These are phyloP conservation scores for Alisma plantagoaquatica DNA, from an alignment of 106 monocot species.

Conservation along the genomic window DNA sequence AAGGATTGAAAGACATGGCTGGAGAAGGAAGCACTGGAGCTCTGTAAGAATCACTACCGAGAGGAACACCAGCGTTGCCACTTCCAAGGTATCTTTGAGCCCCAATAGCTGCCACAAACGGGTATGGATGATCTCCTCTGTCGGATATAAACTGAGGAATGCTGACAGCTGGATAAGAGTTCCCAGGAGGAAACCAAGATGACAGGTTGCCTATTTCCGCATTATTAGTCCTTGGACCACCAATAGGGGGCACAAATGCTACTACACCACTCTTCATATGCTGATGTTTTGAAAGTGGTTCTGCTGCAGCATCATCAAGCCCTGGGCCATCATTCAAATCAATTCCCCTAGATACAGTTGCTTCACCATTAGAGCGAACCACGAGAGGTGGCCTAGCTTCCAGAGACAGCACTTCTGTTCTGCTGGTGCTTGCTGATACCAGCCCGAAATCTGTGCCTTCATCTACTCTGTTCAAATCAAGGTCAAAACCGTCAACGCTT, in stretches of 20 bases:
- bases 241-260: slow-evolving; percentile 39
- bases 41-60: slow-evolving; percentile 55
- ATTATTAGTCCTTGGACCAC: slow-evolving; percentile 46
- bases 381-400: slow-evolving; percentile 18
- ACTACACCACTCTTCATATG: slow-evolving; percentile 28
- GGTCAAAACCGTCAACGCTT: slow-evolving; percentile 50
- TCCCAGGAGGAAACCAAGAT: slow-evolving; percentile 60
- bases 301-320: slow-evolving; percentile 44
- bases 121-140: slow-evolving; percentile 67
- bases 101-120: slow-evolving; percentile 45
- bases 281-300: slow-evolving; percentile 26
- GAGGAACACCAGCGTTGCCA: slow-evolving; percentile 21
- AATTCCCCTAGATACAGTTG: slow-evolving; percentile 52
- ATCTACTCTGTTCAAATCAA: slow-evolving; percentile 77
- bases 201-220: slow-evolving; percentile 47
- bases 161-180: slow-evolving; percentile 54
- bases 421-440: slow-evolving; percentile 21
- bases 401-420: slow-evolving; percentile 38
- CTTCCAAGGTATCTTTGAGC: slow-evolving; percentile 51
- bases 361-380: slow-evolving; percentile 20
- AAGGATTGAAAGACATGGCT: slow-evolving; percentile 52
- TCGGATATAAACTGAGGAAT: slow-evolving; percentile 73
- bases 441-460: slow-evolving; percentile 46
- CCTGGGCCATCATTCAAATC: slow-evolving; percentile 86
- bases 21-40: slow-evolving; percentile 50